phyloP scores from a whole-genome alignment of 208 protist genomes.

The Wallacemonas sp. region DNA sequence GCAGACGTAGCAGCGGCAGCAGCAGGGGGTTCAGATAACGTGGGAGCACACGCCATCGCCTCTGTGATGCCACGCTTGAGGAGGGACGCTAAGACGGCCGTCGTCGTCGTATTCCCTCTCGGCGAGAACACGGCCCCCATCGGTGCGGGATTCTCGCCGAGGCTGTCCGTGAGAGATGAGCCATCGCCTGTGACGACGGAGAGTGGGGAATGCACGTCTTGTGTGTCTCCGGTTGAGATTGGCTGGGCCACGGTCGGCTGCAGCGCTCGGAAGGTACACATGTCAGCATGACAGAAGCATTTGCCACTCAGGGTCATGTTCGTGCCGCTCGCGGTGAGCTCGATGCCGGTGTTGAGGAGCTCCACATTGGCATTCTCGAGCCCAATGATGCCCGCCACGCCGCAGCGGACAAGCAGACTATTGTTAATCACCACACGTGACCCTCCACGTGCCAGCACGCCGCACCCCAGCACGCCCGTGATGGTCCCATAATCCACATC shows the following conservation, averaged over 20 bases:
- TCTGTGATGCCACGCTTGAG: constrained; percentile 4
- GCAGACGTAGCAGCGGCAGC: not conserved
- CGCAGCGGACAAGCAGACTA: constrained; percentile 30
- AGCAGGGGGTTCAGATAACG: not conserved
- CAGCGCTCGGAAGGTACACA: constrained; percentile 3
- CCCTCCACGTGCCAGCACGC: constrained; percentile 21
- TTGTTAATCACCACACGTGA: constrained; percentile 17
- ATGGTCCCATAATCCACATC: constrained; percentile 25
- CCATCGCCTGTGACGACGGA: not conserved
- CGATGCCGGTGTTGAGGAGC: constrained; percentile 32
- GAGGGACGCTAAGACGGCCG: not conserved
- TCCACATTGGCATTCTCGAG: constrained; percentile 17
- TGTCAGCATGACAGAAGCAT: not conserved
- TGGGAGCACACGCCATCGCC: not conserved
- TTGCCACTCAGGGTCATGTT: constrained; percentile 29
- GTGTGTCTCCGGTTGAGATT: not conserved
- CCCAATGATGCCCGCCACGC: constrained; percentile 26
- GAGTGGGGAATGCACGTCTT: not conserved
- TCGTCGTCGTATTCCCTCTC: not conserved
- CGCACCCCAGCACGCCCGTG: constrained; percentile 28
- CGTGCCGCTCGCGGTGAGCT: constrained; percentile 26
- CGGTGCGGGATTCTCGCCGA: no score
- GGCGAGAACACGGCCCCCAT: not conserved
- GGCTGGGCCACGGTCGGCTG: not conserved
- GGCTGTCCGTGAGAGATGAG: no score